Percentiles rank a stretch among this genome's conserved stretches.
phyloP scores from a whole-genome alignment of 2,329 filamentous ascomycete species.

The Talaromyces sp. region DNA sequence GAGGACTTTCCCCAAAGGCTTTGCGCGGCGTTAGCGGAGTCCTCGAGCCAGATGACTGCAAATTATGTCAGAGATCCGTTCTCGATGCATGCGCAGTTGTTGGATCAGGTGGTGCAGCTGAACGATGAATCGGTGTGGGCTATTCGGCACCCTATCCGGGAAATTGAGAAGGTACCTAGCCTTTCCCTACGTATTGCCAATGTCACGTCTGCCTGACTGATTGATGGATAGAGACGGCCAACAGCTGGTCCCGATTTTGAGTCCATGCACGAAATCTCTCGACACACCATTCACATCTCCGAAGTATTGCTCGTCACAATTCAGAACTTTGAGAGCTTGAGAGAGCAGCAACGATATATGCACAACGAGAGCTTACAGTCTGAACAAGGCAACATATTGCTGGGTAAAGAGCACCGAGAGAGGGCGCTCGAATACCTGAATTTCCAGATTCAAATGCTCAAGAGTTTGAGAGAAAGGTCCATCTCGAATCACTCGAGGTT shows the following conservation, averaged over 20 bases:
- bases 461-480: conserved; percentile 17
- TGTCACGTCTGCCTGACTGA: not conserved
- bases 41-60: not conserved
- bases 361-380: not conserved
- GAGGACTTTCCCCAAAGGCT: not conserved
- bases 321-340: conserved; percentile 15
- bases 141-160: conserved; percentile 13
- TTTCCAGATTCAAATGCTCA: conserved; percentile 18
- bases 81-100: conserved; percentile 14
- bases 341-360: conserved; percentile 12
- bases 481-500: conserved; percentile 16
- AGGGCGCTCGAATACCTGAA: conserved; percentile 12
- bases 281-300: conserved; percentile 17
- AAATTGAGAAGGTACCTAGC: conserved; percentile 10
- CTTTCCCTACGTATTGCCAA: not conserved
- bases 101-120: conserved; percentile 15
- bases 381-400: not conserved
- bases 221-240: conserved; percentile 6
- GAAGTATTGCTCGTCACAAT: conserved; percentile 17
- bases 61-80: conserved; percentile 7
- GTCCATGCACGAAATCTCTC: conserved; percentile 17
- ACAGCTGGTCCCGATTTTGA: conserved; percentile 14
- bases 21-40: not conserved
- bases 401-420: conserved; percentile 10
- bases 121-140: conserved; percentile 17